phyloP scores from a whole-genome alignment of 352 stramenopile species.

The Globisporangium splendens region DNA sequence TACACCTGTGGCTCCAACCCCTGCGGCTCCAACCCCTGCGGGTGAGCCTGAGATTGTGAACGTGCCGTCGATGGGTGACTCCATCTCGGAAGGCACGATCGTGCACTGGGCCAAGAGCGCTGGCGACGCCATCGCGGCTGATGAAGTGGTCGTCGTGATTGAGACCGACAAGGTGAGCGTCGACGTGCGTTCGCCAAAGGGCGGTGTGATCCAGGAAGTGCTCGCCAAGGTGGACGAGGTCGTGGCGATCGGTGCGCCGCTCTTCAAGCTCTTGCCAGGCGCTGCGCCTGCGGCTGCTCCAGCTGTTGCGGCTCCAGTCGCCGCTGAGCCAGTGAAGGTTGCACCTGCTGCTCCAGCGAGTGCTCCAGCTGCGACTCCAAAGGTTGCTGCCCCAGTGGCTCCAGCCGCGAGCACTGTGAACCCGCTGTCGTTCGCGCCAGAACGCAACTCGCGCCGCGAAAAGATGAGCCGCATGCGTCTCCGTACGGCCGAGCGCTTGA shows the following conservation, averaged over 20 bases:
- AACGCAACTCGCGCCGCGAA: constrained; percentile 67
- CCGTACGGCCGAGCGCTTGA: constrained; percentile 95
- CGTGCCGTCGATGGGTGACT: constrained; percentile 88
- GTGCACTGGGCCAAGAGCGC: constrained; percentile 91
- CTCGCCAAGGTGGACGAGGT: constrained; percentile 93
- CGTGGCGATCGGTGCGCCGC: constrained; percentile 89
- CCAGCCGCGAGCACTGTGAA: constrained; percentile 15
- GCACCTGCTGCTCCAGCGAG: constrained; percentile 15
- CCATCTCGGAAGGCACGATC: constrained; percentile 96
- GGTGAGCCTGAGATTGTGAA: constrained; percentile 47
- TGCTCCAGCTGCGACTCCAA: constrained; percentile 7
- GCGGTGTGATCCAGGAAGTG: constrained; percentile 88
- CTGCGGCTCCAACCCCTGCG: constrained; percentile 5
- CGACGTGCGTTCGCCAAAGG: constrained; percentile 82
- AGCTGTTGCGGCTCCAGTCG: constrained; percentile 22
- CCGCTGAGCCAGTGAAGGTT: constrained; percentile 14
- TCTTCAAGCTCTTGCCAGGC: constrained; percentile 89
- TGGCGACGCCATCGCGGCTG: constrained; percentile 89
- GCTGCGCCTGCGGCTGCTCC: constrained; percentile 29
- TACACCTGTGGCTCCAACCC: neutral
- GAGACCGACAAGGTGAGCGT: constrained; percentile 95
- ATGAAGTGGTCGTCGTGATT: constrained; percentile 95
- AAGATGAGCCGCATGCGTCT: constrained; percentile 99
- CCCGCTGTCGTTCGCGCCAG: constrained; percentile 39
- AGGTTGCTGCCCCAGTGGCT: neutral